phyloP scores from a whole-genome alignment of 1,139 yeast genomes.

The Pichia inconspicua region DNA sequence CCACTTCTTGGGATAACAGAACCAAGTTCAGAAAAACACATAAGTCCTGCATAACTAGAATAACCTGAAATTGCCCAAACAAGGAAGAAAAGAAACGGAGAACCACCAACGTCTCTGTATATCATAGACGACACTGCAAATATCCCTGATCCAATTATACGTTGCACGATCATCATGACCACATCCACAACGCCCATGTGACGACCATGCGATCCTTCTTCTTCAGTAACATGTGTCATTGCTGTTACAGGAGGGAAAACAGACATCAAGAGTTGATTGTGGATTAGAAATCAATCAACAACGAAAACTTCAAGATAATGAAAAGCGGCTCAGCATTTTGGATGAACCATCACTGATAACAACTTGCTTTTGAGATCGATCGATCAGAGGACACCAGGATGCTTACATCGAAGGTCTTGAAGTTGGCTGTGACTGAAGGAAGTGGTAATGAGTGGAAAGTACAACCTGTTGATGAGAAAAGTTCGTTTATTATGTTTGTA shows the following conservation, averaged over 20 bases:
- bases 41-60: conserved; percentile 59
- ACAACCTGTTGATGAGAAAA: not conserved
- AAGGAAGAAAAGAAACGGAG: conserved; percentile 47
- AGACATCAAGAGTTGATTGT: not conserved
- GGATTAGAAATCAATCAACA: no score
- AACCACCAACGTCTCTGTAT: conserved; percentile 60
- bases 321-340: not conserved
- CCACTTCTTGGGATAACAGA: conserved; percentile 66
- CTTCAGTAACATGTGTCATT: conserved; percentile 26
- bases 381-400: no score
- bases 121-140: conserved; percentile 66
- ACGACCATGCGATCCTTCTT: conserved; percentile 66
- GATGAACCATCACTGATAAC: no score
- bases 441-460: not conserved
- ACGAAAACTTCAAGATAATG: not conserved
- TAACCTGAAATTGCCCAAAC: conserved; percentile 58
- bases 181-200: conserved; percentile 66
- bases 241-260: no score
- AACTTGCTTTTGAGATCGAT: no score
- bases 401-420: not conserved
- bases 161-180: conserved; percentile 51
- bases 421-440: not conserved
- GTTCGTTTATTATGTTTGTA: not conserved
- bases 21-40: conserved; percentile 60
- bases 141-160: conserved; percentile 74